Conservation (phyloP, 2,329 filamentous ascomycete genomes). For the Cordyceps fumosorosea region DNA sequence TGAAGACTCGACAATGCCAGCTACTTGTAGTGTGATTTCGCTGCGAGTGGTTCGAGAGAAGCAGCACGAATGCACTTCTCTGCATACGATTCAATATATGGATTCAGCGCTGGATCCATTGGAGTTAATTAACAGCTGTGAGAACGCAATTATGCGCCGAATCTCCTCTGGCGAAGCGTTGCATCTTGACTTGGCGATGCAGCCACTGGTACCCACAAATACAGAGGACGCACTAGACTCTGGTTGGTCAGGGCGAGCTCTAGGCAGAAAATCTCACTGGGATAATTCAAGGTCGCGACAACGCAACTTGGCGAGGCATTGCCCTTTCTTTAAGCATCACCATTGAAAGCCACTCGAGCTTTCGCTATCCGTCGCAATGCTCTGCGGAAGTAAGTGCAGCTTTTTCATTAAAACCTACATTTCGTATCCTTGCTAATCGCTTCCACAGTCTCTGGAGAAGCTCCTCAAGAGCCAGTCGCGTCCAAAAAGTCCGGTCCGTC, state of each 20-base stretch:
- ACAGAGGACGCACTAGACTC: background rate
- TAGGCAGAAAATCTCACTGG: constrained; percentile 12
- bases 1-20: no score
- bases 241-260: background rate
- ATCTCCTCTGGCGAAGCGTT: no score
- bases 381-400: constrained; percentile 39
- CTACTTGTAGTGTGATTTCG: no score
- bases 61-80: no score
- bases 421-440: background rate
- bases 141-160: no score
- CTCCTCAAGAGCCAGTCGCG: constrained; percentile 88
- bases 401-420: background rate
- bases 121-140: no score
- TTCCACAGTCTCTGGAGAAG: constrained; percentile 83
- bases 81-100: no score
- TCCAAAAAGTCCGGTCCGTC: constrained; percentile 85
- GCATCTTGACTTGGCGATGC: no score
- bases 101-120: no score
- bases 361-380: constrained; percentile 32
- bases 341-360: constrained; percentile 25
- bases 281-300: background rate
- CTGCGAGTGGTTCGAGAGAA: no score
- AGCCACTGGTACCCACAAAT: background rate
- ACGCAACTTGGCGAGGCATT: constrained; percentile 10
- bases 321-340: constrained; percentile 17